phyloP scores from a whole-genome alignment of 331 rosid species.

The Telfairia occidentalis region DNA sequence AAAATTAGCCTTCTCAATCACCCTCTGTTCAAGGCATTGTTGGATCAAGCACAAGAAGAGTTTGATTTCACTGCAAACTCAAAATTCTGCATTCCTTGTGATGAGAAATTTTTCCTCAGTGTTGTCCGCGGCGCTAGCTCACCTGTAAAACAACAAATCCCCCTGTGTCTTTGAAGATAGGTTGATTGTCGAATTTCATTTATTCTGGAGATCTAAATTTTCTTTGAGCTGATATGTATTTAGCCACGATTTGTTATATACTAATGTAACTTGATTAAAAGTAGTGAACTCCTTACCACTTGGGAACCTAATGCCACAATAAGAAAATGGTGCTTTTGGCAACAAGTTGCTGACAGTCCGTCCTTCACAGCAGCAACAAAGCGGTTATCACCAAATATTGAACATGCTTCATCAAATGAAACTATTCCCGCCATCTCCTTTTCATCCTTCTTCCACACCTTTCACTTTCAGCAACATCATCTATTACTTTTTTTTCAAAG shows the following conservation, averaged over 20 bases:
- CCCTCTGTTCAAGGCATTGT: conserved; percentile 71
- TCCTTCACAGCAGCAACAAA: neutral
- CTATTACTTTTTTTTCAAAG: neutral
- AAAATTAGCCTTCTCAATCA: conserved; percentile 53
- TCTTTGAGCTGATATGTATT: conserved; percentile 7
- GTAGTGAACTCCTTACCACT: neutral
- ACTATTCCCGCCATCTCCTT: neutral
- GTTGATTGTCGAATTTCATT: conserved; percentile 12
- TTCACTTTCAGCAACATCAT: neutral
- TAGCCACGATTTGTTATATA: conserved; percentile 20
- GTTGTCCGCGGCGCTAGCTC: conserved; percentile 45
- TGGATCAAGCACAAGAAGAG: conserved; percentile 78
- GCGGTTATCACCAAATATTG: neutral
- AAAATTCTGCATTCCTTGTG: conserved; percentile 72
- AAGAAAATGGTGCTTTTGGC: neutral
- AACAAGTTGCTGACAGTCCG: neutral
- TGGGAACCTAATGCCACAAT: neutral
- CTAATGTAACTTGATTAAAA: conserved; percentile 5
- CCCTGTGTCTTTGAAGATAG: conserved; percentile 19
- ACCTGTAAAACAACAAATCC: conserved; percentile 18
- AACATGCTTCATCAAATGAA: neutral
- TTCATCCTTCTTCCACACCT: neutral
- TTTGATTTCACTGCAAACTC: conserved; percentile 56
- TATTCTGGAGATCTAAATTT: conserved; percentile 6
- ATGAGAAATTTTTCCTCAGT: conserved; percentile 50